phyloP scores from a whole-genome alignment of 1,284 basidiomycete species.

The Trichosporon coremiiforme region DNA sequence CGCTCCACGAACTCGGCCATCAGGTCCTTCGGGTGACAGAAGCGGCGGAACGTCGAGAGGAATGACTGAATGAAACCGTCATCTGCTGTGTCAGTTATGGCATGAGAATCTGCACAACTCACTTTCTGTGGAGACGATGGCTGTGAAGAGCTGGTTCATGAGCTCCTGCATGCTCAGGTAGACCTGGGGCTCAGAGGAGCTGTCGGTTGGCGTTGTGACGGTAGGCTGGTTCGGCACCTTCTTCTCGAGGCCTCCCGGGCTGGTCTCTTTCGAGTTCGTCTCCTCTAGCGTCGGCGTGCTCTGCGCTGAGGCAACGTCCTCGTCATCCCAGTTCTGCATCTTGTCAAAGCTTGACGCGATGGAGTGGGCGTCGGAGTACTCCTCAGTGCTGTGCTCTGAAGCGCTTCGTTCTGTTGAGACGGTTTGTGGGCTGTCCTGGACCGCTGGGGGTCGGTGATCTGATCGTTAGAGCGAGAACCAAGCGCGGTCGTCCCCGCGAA shows the following conservation, averaged over 20 bases:
- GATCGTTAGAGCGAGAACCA: not conserved
- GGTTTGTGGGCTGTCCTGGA: not conserved
- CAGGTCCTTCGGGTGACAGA: conserved; percentile 46
- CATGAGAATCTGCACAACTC: too few relatives aligned
- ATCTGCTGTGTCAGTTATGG: conserved; percentile 34
- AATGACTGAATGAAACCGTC: conserved; percentile 49
- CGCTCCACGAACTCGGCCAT: conserved; percentile 48
- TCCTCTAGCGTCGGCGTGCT: conserved; percentile 23
- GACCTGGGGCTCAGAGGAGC: not conserved
- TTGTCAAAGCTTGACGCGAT: conserved; percentile 38
- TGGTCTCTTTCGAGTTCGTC: not conserved
- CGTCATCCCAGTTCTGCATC: conserved; percentile 12
- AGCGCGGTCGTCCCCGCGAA: not conserved
- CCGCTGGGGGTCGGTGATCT: conserved; percentile 2
- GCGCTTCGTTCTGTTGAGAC: conserved; percentile 7
- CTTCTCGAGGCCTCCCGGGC: conserved; percentile 7
- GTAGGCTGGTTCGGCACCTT: conserved; percentile 4
- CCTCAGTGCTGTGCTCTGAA: conserved; percentile 23
- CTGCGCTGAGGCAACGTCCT: conserved; percentile 2
- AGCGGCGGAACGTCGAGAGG: conserved; percentile 54
- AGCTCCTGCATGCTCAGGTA: conserved; percentile 42
- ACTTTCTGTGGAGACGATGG: conserved; percentile 50
- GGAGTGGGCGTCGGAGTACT: conserved; percentile 37
- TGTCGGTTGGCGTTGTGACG: not conserved
- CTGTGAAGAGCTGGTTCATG: conserved; percentile 45